Evolutionary conservation across 345 rosid species (phyloP).

Genomic region (Kernera saxatilis): DNA sequence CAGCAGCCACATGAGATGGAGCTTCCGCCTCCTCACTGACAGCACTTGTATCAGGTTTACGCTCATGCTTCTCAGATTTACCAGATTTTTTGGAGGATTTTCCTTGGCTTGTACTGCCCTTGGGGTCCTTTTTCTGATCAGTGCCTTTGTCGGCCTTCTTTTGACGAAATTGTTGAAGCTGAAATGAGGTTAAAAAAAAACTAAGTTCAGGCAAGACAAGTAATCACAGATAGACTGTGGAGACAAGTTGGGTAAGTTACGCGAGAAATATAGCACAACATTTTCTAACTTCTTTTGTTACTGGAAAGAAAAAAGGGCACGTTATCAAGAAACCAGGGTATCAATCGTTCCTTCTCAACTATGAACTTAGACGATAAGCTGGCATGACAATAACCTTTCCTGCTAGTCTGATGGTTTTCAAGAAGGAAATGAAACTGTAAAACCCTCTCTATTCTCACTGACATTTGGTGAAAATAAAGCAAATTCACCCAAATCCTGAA

Average conservation of each 20-base stretch:
- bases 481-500: neutral
- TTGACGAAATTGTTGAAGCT: slow-evolving; percentile 97
- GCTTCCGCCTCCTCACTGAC: slow-evolving; percentile 20
- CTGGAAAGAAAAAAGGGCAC: neutral
- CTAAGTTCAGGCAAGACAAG: slow-evolving; percentile 15
- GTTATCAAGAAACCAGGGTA: neutral
- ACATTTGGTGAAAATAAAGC: neutral
- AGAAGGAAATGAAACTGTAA: neutral
- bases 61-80: slow-evolving; percentile 55
- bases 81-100: slow-evolving; percentile 61
- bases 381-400: neutral
- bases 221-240: neutral
- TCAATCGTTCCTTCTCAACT: neutral
- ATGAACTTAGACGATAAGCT: neutral
- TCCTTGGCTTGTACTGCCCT: slow-evolving; percentile 67
- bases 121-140: slow-evolving; percentile 51
- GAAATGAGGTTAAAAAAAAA: slow-evolving; percentile 27
- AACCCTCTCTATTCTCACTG: neutral
- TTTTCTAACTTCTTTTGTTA: neutral
- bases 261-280: neutral
- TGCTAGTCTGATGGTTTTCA: neutral
- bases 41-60: slow-evolving; percentile 39
- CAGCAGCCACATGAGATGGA: slow-evolving; percentile 29
- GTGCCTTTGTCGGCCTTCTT: slow-evolving; percentile 70
- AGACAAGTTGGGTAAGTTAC: neutral